These are phyloP conservation scores for Fusarium compactum DNA, from an alignment of 2,329 filamentous ascomycete genomes.

Conservation along the genomic window DNA sequence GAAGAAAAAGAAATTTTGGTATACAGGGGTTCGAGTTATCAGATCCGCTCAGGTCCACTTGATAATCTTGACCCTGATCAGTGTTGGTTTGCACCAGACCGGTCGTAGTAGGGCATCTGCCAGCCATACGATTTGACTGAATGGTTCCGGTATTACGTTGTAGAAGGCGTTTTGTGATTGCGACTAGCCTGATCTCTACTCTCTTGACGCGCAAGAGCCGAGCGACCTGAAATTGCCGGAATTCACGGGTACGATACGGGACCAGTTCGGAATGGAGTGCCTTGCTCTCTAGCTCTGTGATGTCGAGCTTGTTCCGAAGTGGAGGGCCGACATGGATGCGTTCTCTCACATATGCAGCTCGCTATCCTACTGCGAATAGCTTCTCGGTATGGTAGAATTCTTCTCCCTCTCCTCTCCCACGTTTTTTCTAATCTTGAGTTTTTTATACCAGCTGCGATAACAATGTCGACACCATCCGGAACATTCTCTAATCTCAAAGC, in stretches of 20 bases:
- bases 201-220: conserved; percentile 7
- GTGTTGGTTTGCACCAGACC: conserved; percentile 25
- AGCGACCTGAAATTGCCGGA: conserved; percentile 11
- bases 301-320: conserved; percentile 25
- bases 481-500: conserved; percentile 43
- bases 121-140: conserved; percentile 9
- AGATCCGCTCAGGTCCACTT: conserved; percentile 43
- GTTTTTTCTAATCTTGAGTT: background rate
- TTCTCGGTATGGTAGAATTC: conserved; percentile 12
- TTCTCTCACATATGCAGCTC: conserved; percentile 17
- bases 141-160: conserved; percentile 17
- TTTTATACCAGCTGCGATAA: background rate
- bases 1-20: background rate
- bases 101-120: conserved; percentile 10
- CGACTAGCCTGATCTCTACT: background rate
- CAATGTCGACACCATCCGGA: conserved; percentile 35
- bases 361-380: conserved; percentile 38
- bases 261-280: conserved; percentile 4
- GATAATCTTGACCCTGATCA: conserved; percentile 20
- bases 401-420: conserved; percentile 1
- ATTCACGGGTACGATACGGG: conserved; percentile 15
- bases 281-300: background rate
- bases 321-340: conserved; percentile 13
- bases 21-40: conserved; percentile 41
- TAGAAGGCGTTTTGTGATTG: conserved; percentile 12